These are phyloP conservation scores for Candida maesae DNA, from an alignment of 805 yeast genomes.

Conservation along the genomic window DNA sequence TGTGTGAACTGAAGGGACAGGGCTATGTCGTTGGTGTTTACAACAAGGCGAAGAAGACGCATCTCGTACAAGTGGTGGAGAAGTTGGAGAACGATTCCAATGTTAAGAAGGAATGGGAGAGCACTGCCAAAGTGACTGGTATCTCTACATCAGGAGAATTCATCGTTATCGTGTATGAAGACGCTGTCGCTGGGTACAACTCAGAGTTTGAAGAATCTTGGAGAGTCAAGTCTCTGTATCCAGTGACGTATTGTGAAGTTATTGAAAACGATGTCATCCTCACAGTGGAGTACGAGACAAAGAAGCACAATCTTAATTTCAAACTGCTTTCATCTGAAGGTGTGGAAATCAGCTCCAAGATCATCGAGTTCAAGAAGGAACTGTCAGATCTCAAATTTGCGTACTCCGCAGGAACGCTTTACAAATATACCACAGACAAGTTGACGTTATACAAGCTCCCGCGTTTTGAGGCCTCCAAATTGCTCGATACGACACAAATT, in stretches of 20 bases:
- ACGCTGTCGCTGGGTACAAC: slow-evolving; percentile 7
- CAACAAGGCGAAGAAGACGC: slow-evolving; percentile 19
- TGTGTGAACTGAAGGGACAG: slow-evolving; percentile 11
- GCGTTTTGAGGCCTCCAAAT: slow-evolving; percentile 20
- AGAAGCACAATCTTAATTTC: slow-evolving; percentile 20
- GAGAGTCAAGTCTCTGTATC: slow-evolving; percentile 17
- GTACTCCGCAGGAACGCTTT: slow-evolving; percentile 20
- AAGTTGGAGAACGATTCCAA: slow-evolving; percentile 23
- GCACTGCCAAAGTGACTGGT: slow-evolving; percentile 12
- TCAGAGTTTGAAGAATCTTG: slow-evolving; percentile 12
- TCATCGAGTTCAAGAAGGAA: slow-evolving; percentile 17
- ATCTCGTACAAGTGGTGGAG: slow-evolving; percentile 18
- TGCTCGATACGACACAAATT: slow-evolving; percentile 4
- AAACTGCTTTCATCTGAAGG: slow-evolving; percentile 19
- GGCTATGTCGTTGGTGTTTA: slow-evolving; percentile 17
- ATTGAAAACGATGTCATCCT: slow-evolving; percentile 19
- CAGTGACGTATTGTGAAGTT: slow-evolving; percentile 12
- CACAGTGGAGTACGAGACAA: slow-evolving; percentile 13
- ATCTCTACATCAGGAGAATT: slow-evolving; percentile 3
- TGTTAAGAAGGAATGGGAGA: slow-evolving; percentile 16
- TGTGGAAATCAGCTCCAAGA: slow-evolving; percentile 25
- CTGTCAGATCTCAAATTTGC: slow-evolving; percentile 13
- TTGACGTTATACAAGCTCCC: slow-evolving; percentile 22
- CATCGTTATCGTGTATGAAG: slow-evolving; percentile 15
- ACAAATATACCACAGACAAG: slow-evolving; percentile 17